phyloP scores from a whole-genome alignment of 768 basidiomycete species.

The Lentinula edodes region DNA sequence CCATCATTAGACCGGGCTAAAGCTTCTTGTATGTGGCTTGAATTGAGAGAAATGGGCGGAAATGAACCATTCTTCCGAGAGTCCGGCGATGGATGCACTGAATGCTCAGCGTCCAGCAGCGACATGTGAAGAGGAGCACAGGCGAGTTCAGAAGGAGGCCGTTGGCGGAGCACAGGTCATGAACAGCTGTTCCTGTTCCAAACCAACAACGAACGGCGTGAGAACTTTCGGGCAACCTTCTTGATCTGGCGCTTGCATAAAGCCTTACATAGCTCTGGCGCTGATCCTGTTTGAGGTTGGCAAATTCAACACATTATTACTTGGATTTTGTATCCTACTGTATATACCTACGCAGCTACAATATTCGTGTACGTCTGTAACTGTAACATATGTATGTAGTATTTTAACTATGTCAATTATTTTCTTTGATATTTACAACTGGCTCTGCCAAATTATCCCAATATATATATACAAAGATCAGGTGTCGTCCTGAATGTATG shows the following conservation, averaged over 20 bases:
- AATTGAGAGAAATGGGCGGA: slow-evolving; percentile 40
- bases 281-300: background rate
- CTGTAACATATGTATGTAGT: background rate
- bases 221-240: background rate
- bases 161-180: slow-evolving; percentile 6
- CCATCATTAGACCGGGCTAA: slow-evolving; percentile 62
- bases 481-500: background rate
- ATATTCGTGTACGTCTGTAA: background rate
- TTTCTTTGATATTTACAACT: background rate
- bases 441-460: background rate
- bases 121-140: slow-evolving; percentile 17
- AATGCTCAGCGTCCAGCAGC: slow-evolving; percentile 22
- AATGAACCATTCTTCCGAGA: slow-evolving; percentile 13
- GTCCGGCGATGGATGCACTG: slow-evolving; percentile 20
- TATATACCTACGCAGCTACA: background rate
- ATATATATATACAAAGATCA: background rate
- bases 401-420: background rate
- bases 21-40: slow-evolving; percentile 61
- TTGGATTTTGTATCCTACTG: background rate
- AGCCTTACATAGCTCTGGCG: background rate
- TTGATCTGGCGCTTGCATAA: background rate
- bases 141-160: background rate
- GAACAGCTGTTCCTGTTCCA: slow-evolving; percentile 2
- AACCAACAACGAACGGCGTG: background rate
- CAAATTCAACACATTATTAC: background rate